A percentile compares a stretch with the other conserved stretches of the same genome.
phyloP scores from a whole-genome alignment of 2,329 filamentous ascomycete genomes.

The Ceratocystis ficicola region DNA sequence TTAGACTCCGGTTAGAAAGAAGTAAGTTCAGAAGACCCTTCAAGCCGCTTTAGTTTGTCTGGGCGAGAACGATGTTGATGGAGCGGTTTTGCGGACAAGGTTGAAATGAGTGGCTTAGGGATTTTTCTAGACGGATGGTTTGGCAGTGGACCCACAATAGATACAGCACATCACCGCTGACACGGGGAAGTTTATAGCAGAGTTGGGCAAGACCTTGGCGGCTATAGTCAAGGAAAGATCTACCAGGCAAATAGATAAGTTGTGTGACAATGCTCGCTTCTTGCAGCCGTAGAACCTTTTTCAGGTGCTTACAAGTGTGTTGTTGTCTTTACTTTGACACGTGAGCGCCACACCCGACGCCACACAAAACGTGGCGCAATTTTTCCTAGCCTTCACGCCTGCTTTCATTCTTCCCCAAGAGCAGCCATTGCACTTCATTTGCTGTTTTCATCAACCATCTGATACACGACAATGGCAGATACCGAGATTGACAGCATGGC shows the following conservation, averaged over 20 bases:
- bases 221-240: no score
- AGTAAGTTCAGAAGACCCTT: no score
- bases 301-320: neutral
- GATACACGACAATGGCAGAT: slow-evolving; percentile 4
- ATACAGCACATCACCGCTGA: slow-evolving; percentile 2
- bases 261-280: no score
- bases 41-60: no score
- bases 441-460: neutral
- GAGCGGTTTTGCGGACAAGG: neutral
- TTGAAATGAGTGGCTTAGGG: neutral
- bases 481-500: slow-evolving; percentile 4
- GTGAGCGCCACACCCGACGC: neutral
- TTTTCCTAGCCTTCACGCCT: neutral
- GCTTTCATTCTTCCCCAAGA: neutral
- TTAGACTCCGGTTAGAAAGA: no score
- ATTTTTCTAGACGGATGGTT: neutral
- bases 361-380: neutral
- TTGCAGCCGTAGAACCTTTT: no score
- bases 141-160: slow-evolving; percentile 1
- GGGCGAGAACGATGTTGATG: neutral
- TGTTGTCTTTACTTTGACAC: neutral
- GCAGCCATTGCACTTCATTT: slow-evolving; percentile 19
- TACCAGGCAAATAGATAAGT: no score
- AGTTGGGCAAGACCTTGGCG: no score
- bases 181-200: no score